Evolutionary conservation across 2,329 filamentous ascomycete genomes (phyloP).

Genomic region (Xylariales sp.): DNA sequence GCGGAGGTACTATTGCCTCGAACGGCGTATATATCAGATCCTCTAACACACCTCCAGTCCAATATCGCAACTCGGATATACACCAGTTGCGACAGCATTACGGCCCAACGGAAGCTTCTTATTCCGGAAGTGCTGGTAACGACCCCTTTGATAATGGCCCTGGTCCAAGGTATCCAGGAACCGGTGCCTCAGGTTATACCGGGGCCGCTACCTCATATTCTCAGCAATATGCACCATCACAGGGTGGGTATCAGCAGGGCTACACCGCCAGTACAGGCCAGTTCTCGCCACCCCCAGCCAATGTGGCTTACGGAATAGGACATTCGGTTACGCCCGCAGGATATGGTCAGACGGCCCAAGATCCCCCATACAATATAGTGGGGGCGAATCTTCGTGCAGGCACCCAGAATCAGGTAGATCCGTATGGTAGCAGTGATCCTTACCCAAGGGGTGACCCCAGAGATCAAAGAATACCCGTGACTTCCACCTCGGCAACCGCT

Average conservation of each 20-base stretch:
- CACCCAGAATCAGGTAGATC: constrained; percentile 40
- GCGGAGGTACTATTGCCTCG: constrained; percentile 69
- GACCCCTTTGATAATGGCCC: constrained; percentile 57
- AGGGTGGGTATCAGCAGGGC: constrained; percentile 48
- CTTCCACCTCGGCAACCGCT: constrained; percentile 47
- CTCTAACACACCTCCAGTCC: constrained; percentile 70
- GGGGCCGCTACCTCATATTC: constrained; percentile 56
- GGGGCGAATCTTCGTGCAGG: constrained; percentile 44
- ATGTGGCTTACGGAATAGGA: constrained; percentile 44
- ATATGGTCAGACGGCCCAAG: constrained; percentile 47
- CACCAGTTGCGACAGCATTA: constrained; percentile 59
- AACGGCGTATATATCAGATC: constrained; percentile 61
- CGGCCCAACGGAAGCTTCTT: constrained; percentile 57
- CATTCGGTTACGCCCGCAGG: constrained; percentile 43
- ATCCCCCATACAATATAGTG: constrained; percentile 49
- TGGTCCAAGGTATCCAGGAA: constrained; percentile 63
- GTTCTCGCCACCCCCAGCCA: constrained; percentile 45
- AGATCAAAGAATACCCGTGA: constrained; percentile 48
- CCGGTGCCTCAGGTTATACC: constrained; percentile 61
- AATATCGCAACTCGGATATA: constrained; percentile 67
- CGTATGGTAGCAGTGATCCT: constrained; percentile 47
- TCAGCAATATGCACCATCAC: constrained; percentile 48
- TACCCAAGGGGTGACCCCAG: constrained; percentile 44
- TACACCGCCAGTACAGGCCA: constrained; percentile 47
- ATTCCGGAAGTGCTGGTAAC: constrained; percentile 40